phyloP scores from a whole-genome alignment of 257 asterid species.

The Jacaranda copaia region DNA sequence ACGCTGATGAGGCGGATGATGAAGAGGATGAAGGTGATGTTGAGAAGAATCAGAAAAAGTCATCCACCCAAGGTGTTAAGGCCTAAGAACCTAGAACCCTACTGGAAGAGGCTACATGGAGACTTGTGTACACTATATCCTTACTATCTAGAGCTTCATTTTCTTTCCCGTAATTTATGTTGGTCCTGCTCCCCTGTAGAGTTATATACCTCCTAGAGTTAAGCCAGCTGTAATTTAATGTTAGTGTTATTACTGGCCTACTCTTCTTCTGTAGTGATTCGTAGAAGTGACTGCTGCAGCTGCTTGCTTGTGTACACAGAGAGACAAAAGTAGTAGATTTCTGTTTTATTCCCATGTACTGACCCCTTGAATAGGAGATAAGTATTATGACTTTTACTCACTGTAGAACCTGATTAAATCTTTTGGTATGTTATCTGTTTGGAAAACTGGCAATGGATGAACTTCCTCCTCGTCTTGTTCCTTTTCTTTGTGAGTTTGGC shows the following conservation, averaged over 20 bases:
- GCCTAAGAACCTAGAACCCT: slow-evolving; percentile 45
- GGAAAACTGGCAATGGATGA: too few relatives aligned
- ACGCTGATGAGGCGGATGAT: slow-evolving; percentile 64
- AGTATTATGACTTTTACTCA: background rate
- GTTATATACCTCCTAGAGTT: background rate
- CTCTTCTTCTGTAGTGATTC: slow-evolving; percentile 24
- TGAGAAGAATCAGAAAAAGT: slow-evolving; percentile 41
- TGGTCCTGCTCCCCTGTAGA: slow-evolving; percentile 24
- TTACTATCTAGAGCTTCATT: slow-evolving; percentile 6
- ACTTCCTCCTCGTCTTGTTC: too few relatives aligned
- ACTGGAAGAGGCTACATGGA: slow-evolving; percentile 9
- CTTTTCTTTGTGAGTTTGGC: background rate
- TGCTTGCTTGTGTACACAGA: slow-evolving; percentile 35
- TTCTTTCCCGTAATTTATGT: background rate
- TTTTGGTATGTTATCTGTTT: background rate
- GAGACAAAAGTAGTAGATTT: slow-evolving; percentile 21
- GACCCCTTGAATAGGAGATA: slow-evolving; percentile 20
- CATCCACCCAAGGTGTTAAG: slow-evolving; percentile 57
- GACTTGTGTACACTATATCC: slow-evolving; percentile 37
- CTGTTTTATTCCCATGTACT: background rate
- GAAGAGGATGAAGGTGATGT: slow-evolving; percentile 60
- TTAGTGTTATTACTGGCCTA: slow-evolving; percentile 32
- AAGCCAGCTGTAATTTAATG: slow-evolving; percentile 39
- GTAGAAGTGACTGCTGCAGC: slow-evolving; percentile 11
- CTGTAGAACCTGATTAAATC: background rate